phyloP scores from a whole-genome alignment of 2,329 filamentous ascomycete species.

The Hortaea sp. region DNA sequence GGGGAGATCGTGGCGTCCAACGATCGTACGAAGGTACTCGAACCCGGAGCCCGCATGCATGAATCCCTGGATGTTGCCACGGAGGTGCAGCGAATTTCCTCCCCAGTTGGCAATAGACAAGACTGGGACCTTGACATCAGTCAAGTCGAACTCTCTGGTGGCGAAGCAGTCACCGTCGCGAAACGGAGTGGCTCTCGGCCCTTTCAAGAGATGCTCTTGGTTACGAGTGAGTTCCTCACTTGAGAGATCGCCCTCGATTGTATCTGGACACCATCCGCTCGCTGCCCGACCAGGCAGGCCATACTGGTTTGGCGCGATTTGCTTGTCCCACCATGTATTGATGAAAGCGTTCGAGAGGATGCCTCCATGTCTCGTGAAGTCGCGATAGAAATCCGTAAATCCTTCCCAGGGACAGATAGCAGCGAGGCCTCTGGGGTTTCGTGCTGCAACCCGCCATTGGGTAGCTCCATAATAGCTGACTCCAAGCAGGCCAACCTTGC shows the following conservation, averaged over 20 bases:
- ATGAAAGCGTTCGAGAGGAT: constrained; percentile 35
- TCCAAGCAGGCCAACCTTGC: constrained; percentile 34
- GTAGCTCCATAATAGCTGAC: constrained; percentile 34
- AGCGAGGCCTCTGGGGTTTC: constrained; percentile 31
- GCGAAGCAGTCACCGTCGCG: constrained; percentile 56
- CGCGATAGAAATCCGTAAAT: constrained; percentile 35
- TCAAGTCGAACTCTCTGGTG: constrained; percentile 54
- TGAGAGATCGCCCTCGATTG: constrained; percentile 49
- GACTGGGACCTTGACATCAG: constrained; percentile 58
- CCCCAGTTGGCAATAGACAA: constrained; percentile 56
- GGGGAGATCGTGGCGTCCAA: constrained; percentile 59
- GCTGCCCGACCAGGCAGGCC: constrained; percentile 38
- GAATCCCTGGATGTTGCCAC: constrained; percentile 58
- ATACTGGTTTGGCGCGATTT: constrained; percentile 56
- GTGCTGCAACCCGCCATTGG: constrained; percentile 31
- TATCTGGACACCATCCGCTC: constrained; percentile 44
- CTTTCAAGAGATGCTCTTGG: constrained; percentile 30
- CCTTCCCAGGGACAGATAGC: constrained; percentile 39
- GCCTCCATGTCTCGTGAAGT: constrained; percentile 34
- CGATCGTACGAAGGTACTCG: constrained; percentile 62
- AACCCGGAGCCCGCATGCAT: constrained; percentile 52
- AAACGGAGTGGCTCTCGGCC: constrained; percentile 44
- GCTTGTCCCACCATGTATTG: constrained; percentile 56
- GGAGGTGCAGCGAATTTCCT: constrained; percentile 2
- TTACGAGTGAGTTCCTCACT: constrained; percentile 43